Percentiles rank a stretch among this genome's conserved stretches.
These are phyloP conservation scores for Echria macrotheca DNA, from an alignment of 495 filamentous ascomycete genomes.

Conservation along the genomic window DNA sequence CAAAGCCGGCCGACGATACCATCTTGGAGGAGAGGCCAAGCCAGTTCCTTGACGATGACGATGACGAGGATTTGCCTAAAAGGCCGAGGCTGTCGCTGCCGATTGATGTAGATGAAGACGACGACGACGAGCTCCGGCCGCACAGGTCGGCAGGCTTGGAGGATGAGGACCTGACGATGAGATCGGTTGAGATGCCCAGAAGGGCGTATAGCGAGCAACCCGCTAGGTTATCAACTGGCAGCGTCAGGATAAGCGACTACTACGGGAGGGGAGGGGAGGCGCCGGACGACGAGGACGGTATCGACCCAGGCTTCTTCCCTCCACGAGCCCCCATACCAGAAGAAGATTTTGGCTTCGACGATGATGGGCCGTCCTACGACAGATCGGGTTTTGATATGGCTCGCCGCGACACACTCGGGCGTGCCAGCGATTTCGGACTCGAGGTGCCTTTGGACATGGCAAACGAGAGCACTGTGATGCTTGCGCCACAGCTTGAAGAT, in stretches of 20 bases:
- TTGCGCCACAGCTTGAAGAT: constrained; percentile 26
- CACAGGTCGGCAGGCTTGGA: constrained; percentile 61
- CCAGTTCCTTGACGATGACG: constrained; percentile 63
- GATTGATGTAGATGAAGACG: constrained; percentile 56
- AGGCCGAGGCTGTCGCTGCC: constrained; percentile 65
- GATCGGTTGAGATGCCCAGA: constrained; percentile 64
- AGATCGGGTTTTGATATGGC: constrained; percentile 34
- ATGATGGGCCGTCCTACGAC: constrained; percentile 20
- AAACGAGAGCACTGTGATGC: constrained; percentile 41
- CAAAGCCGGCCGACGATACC: constrained; percentile 10
- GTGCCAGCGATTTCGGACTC: constrained; percentile 42
- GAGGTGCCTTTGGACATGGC: constrained; percentile 37
- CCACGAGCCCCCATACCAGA: constrained; percentile 29
- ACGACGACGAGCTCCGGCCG: constrained; percentile 51
- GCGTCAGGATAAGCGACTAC: constrained; percentile 61
- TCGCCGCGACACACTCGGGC: constrained; percentile 27
- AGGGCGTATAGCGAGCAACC: constrained; percentile 53
- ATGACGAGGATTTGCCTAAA: constrained; percentile 55
- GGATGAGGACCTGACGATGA: constrained; percentile 62
- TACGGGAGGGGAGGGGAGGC: constrained; percentile 18
- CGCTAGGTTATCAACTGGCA: constrained; percentile 27
- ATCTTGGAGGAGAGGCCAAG: constrained; percentile 29
- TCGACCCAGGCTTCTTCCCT: constrained; percentile 44
- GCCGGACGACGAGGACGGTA: constrained; percentile 41
- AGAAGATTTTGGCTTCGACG: constrained; percentile 9